Evolutionary conservation across 225 moss, liverwort and hornwort genomes (phyloP).

Genomic region (Physcomitrium patens): DNA sequence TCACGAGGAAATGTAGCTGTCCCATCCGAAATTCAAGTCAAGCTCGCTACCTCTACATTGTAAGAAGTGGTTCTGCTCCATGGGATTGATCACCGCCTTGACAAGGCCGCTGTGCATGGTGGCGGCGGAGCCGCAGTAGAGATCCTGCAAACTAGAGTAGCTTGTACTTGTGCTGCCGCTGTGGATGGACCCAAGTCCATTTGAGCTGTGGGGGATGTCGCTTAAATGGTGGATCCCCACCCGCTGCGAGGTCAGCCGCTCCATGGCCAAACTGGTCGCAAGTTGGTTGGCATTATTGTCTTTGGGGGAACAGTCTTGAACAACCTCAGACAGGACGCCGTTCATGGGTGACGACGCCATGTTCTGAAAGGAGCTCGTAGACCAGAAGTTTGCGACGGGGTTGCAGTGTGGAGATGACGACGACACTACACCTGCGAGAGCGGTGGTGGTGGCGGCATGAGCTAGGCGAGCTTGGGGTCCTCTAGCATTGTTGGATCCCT

Average conservation of each 20-base stretch:
- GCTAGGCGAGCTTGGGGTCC: slow-evolving; percentile 48
- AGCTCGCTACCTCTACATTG: slow-evolving; percentile 49
- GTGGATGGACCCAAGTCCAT: background rate
- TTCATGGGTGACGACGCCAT: slow-evolving; percentile 13
- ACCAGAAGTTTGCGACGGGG: slow-evolving; percentile 26
- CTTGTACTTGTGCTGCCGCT: too few species aligned
- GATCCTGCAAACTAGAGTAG: slow-evolving; percentile 39
- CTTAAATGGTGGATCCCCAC: slow-evolving; percentile 28
- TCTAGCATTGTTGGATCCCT: slow-evolving; percentile 70
- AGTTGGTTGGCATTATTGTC: slow-evolving; percentile 42
- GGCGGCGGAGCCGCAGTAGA: slow-evolving; percentile 24
- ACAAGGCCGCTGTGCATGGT: slow-evolving; percentile 22
- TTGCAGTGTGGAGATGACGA: slow-evolving; percentile 21
- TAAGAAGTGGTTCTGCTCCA: slow-evolving; percentile 33
- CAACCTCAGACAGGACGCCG: slow-evolving; percentile 31
- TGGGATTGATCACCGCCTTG: slow-evolving; percentile 40
- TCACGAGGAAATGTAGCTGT: slow-evolving; percentile 63
- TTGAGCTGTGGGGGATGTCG: slow-evolving; percentile 15
- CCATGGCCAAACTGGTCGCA: slow-evolving; percentile 37
- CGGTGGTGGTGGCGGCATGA: slow-evolving; percentile 32
- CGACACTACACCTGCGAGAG: slow-evolving; percentile 28
- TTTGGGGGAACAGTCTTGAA: slow-evolving; percentile 34
- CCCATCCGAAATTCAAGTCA: slow-evolving; percentile 64
- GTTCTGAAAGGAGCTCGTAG: slow-evolving; percentile 34
- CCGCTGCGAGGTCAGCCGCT: background rate